Conservation (phyloP, 2,329 filamentous ascomycete species). For the Phaeosphaeria sp. region DNA sequence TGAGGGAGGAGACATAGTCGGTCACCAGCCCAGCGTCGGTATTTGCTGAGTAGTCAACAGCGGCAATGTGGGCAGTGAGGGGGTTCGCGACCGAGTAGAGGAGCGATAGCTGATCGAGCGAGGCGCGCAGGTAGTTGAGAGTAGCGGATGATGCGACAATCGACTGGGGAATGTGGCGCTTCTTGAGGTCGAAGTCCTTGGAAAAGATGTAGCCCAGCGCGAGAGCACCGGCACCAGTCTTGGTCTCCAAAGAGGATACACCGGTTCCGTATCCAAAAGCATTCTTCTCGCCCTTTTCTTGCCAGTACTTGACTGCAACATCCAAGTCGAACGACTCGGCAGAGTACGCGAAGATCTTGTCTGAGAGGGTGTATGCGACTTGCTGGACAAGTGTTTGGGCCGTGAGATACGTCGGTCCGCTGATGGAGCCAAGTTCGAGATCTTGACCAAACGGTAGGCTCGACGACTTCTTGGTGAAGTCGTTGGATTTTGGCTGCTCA, state of each 20-base stretch:
- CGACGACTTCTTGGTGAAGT: constrained; percentile 54
- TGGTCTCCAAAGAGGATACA: constrained; percentile 82
- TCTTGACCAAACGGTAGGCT: constrained; percentile 62
- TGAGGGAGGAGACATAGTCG: constrained; percentile 83
- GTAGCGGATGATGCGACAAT: constrained; percentile 86
- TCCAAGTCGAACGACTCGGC: constrained; percentile 93
- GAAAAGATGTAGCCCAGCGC: constrained; percentile 98
- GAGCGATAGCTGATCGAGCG: constrained; percentile 88
- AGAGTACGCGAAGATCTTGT: constrained; percentile 97
- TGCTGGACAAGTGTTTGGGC: constrained; percentile 95
- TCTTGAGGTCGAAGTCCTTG: constrained; percentile 90
- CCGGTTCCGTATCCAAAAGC: constrained; percentile 80
- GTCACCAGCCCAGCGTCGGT: constrained; percentile 76
- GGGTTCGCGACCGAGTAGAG: constrained; percentile 92
- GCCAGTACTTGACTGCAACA: constrained; percentile 80
- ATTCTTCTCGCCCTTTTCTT: constrained; percentile 73
- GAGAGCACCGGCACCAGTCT: constrained; percentile 86
- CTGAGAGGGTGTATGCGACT: constrained; percentile 90
- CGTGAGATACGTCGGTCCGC: constrained; percentile 89
- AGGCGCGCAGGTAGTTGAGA: constrained; percentile 78
- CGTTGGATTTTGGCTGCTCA: constrained; percentile 38
- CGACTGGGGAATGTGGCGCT: constrained; percentile 89
- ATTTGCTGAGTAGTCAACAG: constrained; percentile 78
- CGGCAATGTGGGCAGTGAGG: constrained; percentile 90
- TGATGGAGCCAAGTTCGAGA: constrained; percentile 66